Base-by-base conservation (phyloP, 2,329 filamentous ascomycete species). In the Exophiala spinifera region DNA sequence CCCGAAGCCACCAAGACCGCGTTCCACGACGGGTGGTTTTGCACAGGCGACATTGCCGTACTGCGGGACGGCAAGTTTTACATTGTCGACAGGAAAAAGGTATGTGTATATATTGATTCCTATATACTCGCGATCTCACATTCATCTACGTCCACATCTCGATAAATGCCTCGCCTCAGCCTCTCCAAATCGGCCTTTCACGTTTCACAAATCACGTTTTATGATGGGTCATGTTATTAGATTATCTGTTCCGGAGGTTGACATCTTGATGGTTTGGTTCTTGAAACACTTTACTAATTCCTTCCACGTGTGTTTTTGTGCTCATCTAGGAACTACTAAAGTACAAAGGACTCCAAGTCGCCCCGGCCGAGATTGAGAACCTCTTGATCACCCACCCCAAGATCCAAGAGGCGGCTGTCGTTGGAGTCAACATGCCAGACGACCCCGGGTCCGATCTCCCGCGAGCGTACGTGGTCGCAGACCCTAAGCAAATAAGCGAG, bases 41-140 rank as follows among this genome's bases (percentile, higher is more conserved):
- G 56, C 23, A 70, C 69, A 3, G 66, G 66, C 1, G 65, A 68
- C 43, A 52, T 59, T 14, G 67, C 53, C 6, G 33, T 51, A 8
- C 51, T 66, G 28, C 47, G 53, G 10, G 42, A 85, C 31, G 87
- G 86, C n/a, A 87, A 91, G 64, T 85, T 91, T 59, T 92, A 83
- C 72, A 88, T 92, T 65, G 91, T 89, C 0, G 89, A 95, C 67
- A 83, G 89, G 3, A 73, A 87, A 14, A 88, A 87, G 72, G 56
- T 59, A 40, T 11, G 53, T 43, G 15, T n/a, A n/a, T n/a, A n/a
- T n/a, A n/a, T n/a, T n/a, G n/a, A n/a, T n/a, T n/a, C n/a, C n/a
- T n/a, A n/a, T n/a, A n/a, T n/a, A n/a, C n/a, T n/a, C n/a, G n/a
- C n/a, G n/a, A n/a, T n/a, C n/a, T n/a, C n/a, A n/a, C n/a, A n/a